Evolutionary conservation across 2,329 filamentous ascomycete genomes (phyloP).

Genomic region (Aureobasidium sp.): DNA sequence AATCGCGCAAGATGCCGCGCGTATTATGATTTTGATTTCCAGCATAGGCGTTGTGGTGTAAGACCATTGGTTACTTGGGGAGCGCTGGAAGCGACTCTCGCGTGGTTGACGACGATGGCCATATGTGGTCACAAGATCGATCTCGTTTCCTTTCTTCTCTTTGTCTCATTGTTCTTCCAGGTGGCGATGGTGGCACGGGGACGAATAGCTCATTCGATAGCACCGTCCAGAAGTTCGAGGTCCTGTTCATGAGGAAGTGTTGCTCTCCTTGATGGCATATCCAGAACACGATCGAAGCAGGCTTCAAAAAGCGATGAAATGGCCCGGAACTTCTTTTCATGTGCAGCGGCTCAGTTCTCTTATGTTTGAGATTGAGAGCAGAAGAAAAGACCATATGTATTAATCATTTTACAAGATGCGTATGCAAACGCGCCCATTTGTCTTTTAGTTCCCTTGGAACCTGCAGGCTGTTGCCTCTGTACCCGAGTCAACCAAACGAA

Average conservation of each 20-base stretch:
- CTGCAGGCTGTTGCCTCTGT: neutral
- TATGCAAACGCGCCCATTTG: neutral
- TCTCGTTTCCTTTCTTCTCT: neutral
- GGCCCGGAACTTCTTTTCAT: neutral
- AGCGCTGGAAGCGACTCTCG: constrained; percentile 4
- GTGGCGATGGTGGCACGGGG: neutral
- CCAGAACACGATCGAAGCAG: neutral
- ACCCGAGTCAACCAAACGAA: neutral
- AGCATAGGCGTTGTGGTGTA: constrained; percentile 18
- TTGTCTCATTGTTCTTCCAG: neutral
- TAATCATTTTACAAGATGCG: constrained; percentile 1
- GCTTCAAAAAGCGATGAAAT: neutral
- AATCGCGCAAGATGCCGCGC: constrained; percentile 4
- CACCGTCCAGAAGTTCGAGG: neutral
- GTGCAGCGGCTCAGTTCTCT: neutral
- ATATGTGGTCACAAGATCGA: constrained; percentile 1
- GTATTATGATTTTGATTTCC: constrained; percentile 16
- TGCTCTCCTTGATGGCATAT: neutral
- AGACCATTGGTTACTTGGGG: constrained; percentile 8
- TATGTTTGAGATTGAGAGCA: neutral
- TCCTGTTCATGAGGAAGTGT: neutral
- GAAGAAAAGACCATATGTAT: constrained; percentile 2
- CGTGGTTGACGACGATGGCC: neutral
- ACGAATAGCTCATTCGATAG: neutral
- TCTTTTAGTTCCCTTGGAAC: neutral